These are phyloP conservation scores for Colletotrichum navitas DNA, from an alignment of 2,329 filamentous ascomycete genomes.

Conservation along the genomic window DNA sequence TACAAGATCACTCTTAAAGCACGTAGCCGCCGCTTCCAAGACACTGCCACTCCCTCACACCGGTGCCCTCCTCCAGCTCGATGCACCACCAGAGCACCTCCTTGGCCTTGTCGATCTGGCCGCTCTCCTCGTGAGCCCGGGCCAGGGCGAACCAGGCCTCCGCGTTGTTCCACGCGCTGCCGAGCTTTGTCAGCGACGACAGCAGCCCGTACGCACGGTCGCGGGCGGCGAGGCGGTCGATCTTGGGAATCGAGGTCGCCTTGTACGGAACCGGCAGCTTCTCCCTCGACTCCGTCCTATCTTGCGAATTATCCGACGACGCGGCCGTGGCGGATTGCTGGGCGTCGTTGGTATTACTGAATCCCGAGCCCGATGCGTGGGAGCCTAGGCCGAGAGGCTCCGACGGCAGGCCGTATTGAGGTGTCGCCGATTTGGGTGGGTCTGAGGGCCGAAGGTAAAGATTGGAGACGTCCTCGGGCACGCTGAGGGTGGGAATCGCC, in stretches of 20 bases:
- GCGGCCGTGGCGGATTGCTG: constrained; percentile 30
- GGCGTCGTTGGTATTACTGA: constrained; percentile 42
- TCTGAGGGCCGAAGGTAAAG: constrained; percentile 25
- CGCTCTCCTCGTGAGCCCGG: constrained; percentile 87
- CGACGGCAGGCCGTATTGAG: constrained; percentile 52
- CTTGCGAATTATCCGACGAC: constrained; percentile 38
- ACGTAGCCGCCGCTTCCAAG: constrained; percentile 77
- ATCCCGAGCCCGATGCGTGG: constrained; percentile 9
- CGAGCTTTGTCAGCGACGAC: constrained; percentile 85
- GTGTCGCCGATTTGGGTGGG: constrained; percentile 25
- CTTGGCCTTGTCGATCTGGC: constrained; percentile 88
- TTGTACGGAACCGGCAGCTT: constrained; percentile 66
- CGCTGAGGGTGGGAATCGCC: constrained; percentile 61
- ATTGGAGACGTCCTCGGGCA: constrained; percentile 48
- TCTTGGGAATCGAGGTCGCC: constrained; percentile 73
- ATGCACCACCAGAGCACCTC: constrained; percentile 98
- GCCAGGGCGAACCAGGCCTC: constrained; percentile 95
- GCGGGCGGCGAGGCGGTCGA: constrained; percentile 88
- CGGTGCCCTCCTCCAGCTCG: constrained; percentile 88
- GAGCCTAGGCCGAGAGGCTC: constrained; percentile 62
- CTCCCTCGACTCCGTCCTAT: constrained; percentile 50
- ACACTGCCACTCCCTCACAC: constrained; percentile 82
- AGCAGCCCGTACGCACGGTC: constrained; percentile 90
- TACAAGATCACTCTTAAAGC: constrained; percentile 54
- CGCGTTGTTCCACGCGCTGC: constrained; percentile 88